A percentile compares a stretch with the other conserved stretches of the same genome.
These are phyloP conservation scores for Boletus reticulatus DNA, from an alignment of 768 basidiomycete species.

Conservation along the genomic window DNA sequence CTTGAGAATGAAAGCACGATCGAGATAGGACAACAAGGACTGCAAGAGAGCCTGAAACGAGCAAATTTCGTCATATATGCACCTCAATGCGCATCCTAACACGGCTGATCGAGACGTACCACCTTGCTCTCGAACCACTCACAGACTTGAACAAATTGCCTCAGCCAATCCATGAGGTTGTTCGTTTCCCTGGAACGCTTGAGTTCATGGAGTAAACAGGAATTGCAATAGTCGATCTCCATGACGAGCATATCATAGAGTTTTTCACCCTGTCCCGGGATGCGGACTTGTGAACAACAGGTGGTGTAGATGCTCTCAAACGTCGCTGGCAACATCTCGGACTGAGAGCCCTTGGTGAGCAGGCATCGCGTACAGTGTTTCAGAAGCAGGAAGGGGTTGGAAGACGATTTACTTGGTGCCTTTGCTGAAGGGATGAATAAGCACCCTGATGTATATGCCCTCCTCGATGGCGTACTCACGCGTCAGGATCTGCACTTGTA, in stretches of 20 bases:
- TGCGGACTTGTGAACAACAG: conserved; percentile 54
- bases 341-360: conserved; percentile 35
- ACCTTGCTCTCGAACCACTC: conserved; percentile 65
- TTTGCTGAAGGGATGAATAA: conserved; percentile 8
- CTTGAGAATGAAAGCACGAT: conserved; percentile 58
- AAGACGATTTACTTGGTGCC: conserved; percentile 3
- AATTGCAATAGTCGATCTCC: conserved; percentile 58
- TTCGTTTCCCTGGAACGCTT: not conserved
- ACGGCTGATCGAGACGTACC: conserved; percentile 39
- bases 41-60: conserved; percentile 49
- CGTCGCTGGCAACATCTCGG: conserved; percentile 40
- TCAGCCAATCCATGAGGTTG: conserved; percentile 52
- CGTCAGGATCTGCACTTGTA: conserved; percentile 46
- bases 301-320: conserved; percentile 57
- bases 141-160: conserved; percentile 51
- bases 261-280: conserved; percentile 51
- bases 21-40: conserved; percentile 68
- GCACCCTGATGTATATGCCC: not conserved
- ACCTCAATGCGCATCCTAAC: not conserved
- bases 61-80: not conserved
- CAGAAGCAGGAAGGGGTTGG: conserved; percentile 30
- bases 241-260: conserved; percentile 57
- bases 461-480: conserved; percentile 26
- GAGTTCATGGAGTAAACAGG: conserved; percentile 41
- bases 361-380: conserved; percentile 38